Base-by-base conservation (phyloP, 176 grass and related monocot genomes). In the Lolium multiflorum region DNA sequence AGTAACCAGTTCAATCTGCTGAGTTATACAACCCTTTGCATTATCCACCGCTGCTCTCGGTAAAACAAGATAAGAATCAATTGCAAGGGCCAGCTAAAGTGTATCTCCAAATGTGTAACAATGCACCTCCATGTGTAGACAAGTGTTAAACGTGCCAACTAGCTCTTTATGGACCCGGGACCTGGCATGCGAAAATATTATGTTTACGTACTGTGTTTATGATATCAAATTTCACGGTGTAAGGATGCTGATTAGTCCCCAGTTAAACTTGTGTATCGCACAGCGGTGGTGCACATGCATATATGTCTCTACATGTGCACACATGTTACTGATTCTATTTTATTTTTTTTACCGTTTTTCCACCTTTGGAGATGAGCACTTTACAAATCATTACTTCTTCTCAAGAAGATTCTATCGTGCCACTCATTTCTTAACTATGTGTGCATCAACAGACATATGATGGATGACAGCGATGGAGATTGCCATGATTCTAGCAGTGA, bases 401-500 rank as follows among this genome's bases (percentile, higher is more conserved):
- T 43, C 9, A 43, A 55, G 43, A 84, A 43, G 13, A 16, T 49
- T 48, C 14, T 37, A 39, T 59, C 52, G 25, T 49, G 49, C 20
- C 48, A 15, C 57, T 26, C 58, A 56, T 59, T 83, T 83, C 37
- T 68, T 71, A 59, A 77, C 24, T 78, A 49, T 49, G 16, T 67
- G 38, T 18, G 35, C 24, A 74, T 85, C 15, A 66, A 74, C 60
- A 92, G 90, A 71, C 79, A 76, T 82, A 67, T 55, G 59, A 76
- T 84, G n/a, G 74, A 76, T 44, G 87, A 79, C 61, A 89, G 79
- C 76, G 87, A 86, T 44, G 83, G 57, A 43, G 87, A 80, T 59
- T 82, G 65, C 55, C 82, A 44, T 61, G 90, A 92, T 83, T 92
- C 83, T 20, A 92, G 74, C 71, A 89, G 87, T 83, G 90, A 89